phyloP scores from a whole-genome alignment of 1,284 basidiomycete species.

The Ustilago loliicola region DNA sequence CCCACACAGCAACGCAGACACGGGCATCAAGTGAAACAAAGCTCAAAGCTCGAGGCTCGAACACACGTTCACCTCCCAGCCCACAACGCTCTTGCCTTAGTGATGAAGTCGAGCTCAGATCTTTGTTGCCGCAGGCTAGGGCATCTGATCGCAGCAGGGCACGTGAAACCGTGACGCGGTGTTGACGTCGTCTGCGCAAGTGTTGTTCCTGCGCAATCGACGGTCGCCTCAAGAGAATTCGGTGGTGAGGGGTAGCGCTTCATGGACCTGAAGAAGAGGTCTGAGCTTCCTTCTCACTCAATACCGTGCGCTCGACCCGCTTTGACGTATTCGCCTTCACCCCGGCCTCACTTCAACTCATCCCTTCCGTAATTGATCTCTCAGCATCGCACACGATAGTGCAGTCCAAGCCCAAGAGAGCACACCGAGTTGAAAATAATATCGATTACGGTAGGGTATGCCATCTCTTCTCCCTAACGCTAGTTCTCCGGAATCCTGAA shows the following conservation, averaged over 20 bases:
- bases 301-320: not conserved
- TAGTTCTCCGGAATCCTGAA: slow-evolving; percentile 57
- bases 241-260: not conserved
- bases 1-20: not conserved
- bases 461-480: not conserved
- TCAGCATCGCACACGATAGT: not conserved
- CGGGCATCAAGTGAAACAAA: not conserved
- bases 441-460: not conserved
- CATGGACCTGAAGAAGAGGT: not conserved
- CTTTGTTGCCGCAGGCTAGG: not conserved
- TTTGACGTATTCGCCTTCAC: not conserved
- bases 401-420: not conserved
- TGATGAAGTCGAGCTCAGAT: not conserved
- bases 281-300: not conserved
- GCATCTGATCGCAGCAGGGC: not conserved
- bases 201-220: not conserved
- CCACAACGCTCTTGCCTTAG: too few species aligned
- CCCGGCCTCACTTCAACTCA: not conserved
- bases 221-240: not conserved
- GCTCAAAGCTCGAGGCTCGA: not conserved
- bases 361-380: not conserved
- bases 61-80: not conserved
- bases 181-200: not conserved
- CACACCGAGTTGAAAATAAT: not conserved
- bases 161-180: not conserved